phyloP scores from a whole-genome alignment of 306 rosid genomes.

The Adenanthera pavonina region DNA sequence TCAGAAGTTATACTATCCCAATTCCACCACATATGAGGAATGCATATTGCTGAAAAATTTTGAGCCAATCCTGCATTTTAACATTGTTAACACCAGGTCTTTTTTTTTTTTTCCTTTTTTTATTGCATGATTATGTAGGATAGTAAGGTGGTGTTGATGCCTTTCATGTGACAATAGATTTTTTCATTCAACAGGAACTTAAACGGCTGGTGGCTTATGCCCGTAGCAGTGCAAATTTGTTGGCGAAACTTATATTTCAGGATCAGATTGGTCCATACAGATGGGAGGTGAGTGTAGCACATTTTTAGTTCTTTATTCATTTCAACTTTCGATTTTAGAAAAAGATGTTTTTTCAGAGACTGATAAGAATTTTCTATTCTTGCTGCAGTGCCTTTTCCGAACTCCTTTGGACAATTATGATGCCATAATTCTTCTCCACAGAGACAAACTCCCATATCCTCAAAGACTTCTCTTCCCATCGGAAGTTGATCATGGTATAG shows the following conservation, averaged over 20 bases:
- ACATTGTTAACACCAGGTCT: not conserved
- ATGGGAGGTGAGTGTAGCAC: conserved; percentile 75
- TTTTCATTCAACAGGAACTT: conserved; percentile 64
- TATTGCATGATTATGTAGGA: conserved; percentile 11
- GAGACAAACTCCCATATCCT: conserved; percentile 85
- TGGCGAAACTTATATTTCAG: conserved; percentile 65
- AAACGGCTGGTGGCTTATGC: conserved; percentile 90
- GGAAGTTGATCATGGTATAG: conserved; percentile 70
- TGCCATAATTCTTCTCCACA: conserved; percentile 81
- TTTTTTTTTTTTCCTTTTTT: not conserved
- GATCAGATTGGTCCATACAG: conserved; percentile 64
- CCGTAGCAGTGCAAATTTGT: conserved; percentile 81
- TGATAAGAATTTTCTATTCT: conserved; percentile 31
- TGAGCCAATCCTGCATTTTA: conserved; percentile 15
- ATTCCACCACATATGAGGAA: not conserved
- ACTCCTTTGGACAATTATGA: conserved; percentile 92
- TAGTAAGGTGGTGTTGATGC: conserved; percentile 1
- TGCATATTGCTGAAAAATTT: conserved; percentile 14
- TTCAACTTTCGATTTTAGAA: conserved; percentile 12
- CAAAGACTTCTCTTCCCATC: conserved; percentile 91
- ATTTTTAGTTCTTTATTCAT: conserved; percentile 8
- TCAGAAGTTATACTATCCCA: not conserved
- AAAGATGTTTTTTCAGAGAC: conserved; percentile 23
- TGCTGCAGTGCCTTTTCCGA: conserved; percentile 83
- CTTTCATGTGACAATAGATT: conserved; percentile 13